Evolutionary conservation across 441 rosid genomes (phyloP).

Genomic region (Gossypium aridum): DNA sequence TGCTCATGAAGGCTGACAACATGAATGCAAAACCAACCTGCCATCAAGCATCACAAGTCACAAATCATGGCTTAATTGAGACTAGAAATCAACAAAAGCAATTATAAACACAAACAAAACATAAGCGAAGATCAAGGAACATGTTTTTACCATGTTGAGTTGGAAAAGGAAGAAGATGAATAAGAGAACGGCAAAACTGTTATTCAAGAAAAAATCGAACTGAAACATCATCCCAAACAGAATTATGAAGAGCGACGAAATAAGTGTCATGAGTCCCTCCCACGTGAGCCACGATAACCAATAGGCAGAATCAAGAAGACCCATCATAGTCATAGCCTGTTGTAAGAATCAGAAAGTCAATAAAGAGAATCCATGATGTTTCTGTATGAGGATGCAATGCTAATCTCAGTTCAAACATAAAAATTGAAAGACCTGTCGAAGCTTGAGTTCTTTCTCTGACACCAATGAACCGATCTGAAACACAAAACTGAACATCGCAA

Average conservation of each 20-base stretch:
- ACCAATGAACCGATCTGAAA: constrained; percentile 68
- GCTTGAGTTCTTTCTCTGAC: constrained; percentile 89
- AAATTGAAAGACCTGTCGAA: constrained; percentile 65
- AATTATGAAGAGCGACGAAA: constrained; percentile 72
- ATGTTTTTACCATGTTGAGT: constrained; percentile 65
- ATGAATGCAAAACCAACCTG: constrained; percentile 74
- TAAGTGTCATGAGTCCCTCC: constrained; percentile 58
- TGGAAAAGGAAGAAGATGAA: constrained; percentile 76
- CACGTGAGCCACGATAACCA: constrained; percentile 93
- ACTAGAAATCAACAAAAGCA: constrained; percentile 5
- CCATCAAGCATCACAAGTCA: constrained; percentile 21
- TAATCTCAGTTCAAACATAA: not conserved
- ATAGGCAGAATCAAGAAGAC: constrained; percentile 81
- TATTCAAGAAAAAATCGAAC: constrained; percentile 77
- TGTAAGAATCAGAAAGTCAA: constrained; percentile 5
- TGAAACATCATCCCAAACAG: constrained; percentile 90
- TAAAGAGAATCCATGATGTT: not conserved
- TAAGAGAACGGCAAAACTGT: constrained; percentile 60
- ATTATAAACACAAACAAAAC: constrained; percentile 5
- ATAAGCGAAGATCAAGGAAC: not conserved
- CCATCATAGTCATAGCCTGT: constrained; percentile 88
- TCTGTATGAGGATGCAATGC: not conserved
- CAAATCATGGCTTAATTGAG: not conserved
- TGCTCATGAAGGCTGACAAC: constrained; percentile 69
- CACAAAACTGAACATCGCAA: constrained; percentile 86